Conservation (phyloP, 352 stramenopile species). For the Phytophthora crassamura region DNA sequence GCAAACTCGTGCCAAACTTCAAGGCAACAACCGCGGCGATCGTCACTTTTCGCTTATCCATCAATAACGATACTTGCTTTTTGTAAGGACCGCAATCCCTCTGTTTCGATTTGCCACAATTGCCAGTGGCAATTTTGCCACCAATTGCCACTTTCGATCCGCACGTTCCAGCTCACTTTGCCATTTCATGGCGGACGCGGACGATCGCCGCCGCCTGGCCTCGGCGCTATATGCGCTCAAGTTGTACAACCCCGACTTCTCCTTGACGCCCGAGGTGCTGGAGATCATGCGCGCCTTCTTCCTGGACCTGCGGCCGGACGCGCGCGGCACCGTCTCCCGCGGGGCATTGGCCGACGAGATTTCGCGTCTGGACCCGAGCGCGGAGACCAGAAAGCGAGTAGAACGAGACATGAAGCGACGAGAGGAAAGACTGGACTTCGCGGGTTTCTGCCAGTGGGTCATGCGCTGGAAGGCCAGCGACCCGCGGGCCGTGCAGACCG, state of each 20-base stretch:
- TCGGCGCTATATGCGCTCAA: constrained; percentile 69
- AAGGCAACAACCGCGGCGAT: too few species aligned
- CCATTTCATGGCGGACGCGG: neutral
- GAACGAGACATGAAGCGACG: constrained; percentile 42
- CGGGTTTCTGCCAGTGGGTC: constrained; percentile 76
- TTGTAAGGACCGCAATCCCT: neutral
- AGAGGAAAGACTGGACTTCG: constrained; percentile 69
- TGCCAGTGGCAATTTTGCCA: neutral
- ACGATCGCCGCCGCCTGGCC: constrained; percentile 42
- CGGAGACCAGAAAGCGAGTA: constrained; percentile 54
- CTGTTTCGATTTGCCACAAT: neutral
- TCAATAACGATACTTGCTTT: too few species aligned
- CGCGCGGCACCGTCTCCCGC: constrained; percentile 56
- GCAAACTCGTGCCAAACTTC: too few species aligned
- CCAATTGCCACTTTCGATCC: too few species aligned
- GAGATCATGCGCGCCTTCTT: constrained; percentile 87
- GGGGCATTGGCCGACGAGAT: constrained; percentile 66
- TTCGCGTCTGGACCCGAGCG: constrained; percentile 65
- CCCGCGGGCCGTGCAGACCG: constrained; percentile 64
- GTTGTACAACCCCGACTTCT: constrained; percentile 86
- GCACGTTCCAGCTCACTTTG: too few species aligned
- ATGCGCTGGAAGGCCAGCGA: constrained; percentile 84
- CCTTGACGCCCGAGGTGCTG: constrained; percentile 80
- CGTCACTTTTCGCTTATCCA: too few species aligned
- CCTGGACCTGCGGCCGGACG: constrained; percentile 63